Evolutionary conservation across 345 rosid species (phyloP), one percentile per base, ranked within the genome.

Genomic region (Cardamine occulta): DNA sequence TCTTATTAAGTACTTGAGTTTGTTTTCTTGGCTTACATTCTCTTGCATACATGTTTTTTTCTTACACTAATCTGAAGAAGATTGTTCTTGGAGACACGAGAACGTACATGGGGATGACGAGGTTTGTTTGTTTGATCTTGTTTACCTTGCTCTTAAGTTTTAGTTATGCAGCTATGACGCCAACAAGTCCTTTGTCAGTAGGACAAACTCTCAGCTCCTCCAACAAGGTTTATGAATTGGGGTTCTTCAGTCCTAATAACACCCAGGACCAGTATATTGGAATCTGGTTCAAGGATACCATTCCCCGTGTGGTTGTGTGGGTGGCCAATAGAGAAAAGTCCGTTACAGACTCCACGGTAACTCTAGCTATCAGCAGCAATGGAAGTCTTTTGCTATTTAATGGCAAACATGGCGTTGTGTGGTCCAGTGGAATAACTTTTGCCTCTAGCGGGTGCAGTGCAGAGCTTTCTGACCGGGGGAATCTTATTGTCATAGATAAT

Each of bases 281-380:
- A 59, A 77, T 83, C 42, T 83, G 86, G 88, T 79, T 23, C 44
- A 81, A 75, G n/a, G n/a, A n/a, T n/a, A n/a, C n/a, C n/a, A 26
- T n/a, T n/a, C n/a, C n/a, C n/a, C n/a, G n/a, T n/a, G n/a, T n/a
- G n/a, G n/a, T n/a, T n/a, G n/a, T n/a, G n/a, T n/a, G n/a, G n/a
- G n/a, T n/a, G n/a, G n/a, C n/a, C n/a, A n/a, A n/a, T n/a, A n/a
- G n/a, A n/a, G n/a, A n/a, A n/a, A n/a, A n/a, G n/a, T n/a, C n/a
- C n/a, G n/a, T n/a, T n/a, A n/a, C n/a, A n/a, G n/a, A n/a, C n/a
- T n/a, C n/a, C n/a, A n/a, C n/a, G n/a, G n/a, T n/a, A n/a, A n/a
- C n/a, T n/a, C n/a, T n/a, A n/a, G n/a, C n/a, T n/a, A n/a, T n/a
- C n/a, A n/a, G n/a, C n/a, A n/a, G n/a, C n/a, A n/a, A n/a, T n/a